phyloP scores from a whole-genome alignment of 768 basidiomycete genomes.

The Lactifluus subvellereus region DNA sequence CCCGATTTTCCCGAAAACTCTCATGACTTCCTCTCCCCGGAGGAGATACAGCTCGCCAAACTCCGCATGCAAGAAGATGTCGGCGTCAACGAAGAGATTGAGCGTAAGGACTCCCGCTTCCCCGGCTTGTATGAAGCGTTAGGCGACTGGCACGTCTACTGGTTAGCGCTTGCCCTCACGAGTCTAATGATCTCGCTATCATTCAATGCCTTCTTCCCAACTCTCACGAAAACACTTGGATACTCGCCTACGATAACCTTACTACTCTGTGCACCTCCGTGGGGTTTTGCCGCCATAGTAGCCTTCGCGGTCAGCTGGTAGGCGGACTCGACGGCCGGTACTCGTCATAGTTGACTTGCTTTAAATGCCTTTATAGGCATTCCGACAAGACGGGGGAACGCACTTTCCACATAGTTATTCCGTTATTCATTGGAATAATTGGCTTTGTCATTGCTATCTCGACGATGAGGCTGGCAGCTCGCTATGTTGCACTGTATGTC shows the following conservation, averaged over 20 bases:
- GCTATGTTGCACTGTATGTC: conserved; percentile 60
- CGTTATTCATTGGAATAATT: conserved; percentile 54
- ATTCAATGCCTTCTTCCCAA: conserved; percentile 80
- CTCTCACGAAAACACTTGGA: conserved; percentile 67
- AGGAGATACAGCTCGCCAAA: conserved; percentile 52
- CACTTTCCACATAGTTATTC: conserved; percentile 54
- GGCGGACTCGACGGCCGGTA: background rate
- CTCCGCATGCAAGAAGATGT: conserved; percentile 60
- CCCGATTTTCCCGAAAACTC: conserved; percentile 69
- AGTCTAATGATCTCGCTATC: conserved; percentile 57
- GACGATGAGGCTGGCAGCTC: conserved; percentile 54
- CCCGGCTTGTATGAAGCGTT: conserved; percentile 54
- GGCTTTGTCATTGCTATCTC: conserved; percentile 63
- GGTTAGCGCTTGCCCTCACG: conserved; percentile 59
- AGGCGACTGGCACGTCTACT: conserved; percentile 82
- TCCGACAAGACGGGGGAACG: conserved; percentile 69
- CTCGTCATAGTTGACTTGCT: background rate
- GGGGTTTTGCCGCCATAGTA: conserved; percentile 53
- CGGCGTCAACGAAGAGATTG: conserved; percentile 44
- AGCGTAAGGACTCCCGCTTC: conserved; percentile 31
- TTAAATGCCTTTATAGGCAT: conserved; percentile 38
- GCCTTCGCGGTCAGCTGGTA: conserved; percentile 48
- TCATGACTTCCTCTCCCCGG: conserved; percentile 51
- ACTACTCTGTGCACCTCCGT: conserved; percentile 75
- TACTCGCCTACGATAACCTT: conserved; percentile 59